These are phyloP conservation scores for Fusarium marasasianum DNA, from an alignment of 2,329 filamentous ascomycete genomes.

Conservation along the genomic window DNA sequence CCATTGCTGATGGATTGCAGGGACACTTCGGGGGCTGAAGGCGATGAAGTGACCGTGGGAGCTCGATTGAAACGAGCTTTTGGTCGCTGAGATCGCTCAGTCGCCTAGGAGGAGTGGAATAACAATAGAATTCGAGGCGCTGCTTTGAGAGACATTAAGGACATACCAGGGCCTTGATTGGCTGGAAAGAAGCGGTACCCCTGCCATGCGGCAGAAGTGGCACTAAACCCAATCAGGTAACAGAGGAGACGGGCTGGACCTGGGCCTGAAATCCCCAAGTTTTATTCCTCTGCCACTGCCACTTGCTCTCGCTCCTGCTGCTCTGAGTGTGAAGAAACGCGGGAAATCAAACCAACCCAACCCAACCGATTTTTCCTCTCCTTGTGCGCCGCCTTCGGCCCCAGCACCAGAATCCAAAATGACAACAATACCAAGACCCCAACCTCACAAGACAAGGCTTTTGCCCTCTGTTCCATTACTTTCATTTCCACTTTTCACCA, in stretches of 20 bases:
- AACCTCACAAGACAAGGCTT: slow-evolving; percentile 51
- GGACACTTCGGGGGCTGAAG: slow-evolving; percentile 16
- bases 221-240: slow-evolving; percentile 26
- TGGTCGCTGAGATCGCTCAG: slow-evolving; percentile 31
- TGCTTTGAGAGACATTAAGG: slow-evolving; percentile 18
- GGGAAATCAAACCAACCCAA: slow-evolving; percentile 44
- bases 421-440: slow-evolving; percentile 53
- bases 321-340: slow-evolving; percentile 28
- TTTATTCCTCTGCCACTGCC: slow-evolving; percentile 3
- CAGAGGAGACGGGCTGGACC: slow-evolving; percentile 20
- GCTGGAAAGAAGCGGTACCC: slow-evolving; percentile 5
- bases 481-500: slow-evolving; percentile 37
- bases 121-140: slow-evolving; percentile 26
- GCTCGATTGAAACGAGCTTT: slow-evolving; percentile 25
- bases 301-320: not conserved
- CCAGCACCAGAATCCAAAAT: slow-evolving; percentile 50
- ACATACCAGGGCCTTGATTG: slow-evolving; percentile 8
- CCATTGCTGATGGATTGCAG: not conserved
- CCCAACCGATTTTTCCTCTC: slow-evolving; percentile 46
- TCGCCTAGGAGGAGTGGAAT: slow-evolving; percentile 29
- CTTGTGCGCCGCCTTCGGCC: slow-evolving; percentile 52
- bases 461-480: slow-evolving; percentile 40
- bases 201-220: slow-evolving; percentile 14
- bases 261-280: slow-evolving; percentile 26
- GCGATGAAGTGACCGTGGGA: slow-evolving; percentile 9